A percentile compares a stretch with the other conserved stretches of the same genome.
Conservation (phyloP, 73 alveolate genomes). For the Symbiodinium pilosum region DNA sequence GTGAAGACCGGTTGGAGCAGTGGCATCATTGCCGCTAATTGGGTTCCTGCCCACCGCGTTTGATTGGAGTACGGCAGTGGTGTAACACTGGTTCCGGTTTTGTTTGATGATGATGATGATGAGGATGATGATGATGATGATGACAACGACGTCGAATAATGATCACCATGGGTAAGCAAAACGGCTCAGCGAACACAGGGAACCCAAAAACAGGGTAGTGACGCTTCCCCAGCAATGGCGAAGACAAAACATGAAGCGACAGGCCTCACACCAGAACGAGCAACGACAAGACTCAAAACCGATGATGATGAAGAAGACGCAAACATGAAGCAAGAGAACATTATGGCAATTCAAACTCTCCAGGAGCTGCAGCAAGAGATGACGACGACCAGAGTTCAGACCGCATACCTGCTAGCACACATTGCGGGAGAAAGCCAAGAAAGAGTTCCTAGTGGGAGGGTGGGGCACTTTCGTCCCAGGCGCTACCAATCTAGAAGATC, state of each 20-base stretch:
- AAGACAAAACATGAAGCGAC: background rate
- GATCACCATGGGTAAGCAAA: no score
- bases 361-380: background rate
- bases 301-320: background rate
- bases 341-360: background rate
- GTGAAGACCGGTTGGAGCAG: no score
- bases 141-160: no score
- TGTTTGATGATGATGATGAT: no score
- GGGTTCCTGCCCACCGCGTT: no score
- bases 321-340: background rate
- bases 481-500: background rate
- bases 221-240: background rate
- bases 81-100: no score
- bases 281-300: background rate
- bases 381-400: slow-evolving; percentile 9
- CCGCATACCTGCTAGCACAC: slow-evolving; percentile 33
- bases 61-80: no score
- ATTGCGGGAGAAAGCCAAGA: slow-evolving; percentile 2
- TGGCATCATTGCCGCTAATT: no score
- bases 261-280: slow-evolving; percentile 44
- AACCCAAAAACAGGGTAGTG: background rate
- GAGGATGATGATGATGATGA: no score
- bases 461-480: background rate
- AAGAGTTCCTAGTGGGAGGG: slow-evolving; percentile 3
- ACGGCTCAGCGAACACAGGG: no score